Percentiles rank a stretch among this genome's conserved stretches.
These are phyloP conservation scores for Zygotorulaspora danielsina DNA, from an alignment of 805 yeast genomes.

Conservation along the genomic window DNA sequence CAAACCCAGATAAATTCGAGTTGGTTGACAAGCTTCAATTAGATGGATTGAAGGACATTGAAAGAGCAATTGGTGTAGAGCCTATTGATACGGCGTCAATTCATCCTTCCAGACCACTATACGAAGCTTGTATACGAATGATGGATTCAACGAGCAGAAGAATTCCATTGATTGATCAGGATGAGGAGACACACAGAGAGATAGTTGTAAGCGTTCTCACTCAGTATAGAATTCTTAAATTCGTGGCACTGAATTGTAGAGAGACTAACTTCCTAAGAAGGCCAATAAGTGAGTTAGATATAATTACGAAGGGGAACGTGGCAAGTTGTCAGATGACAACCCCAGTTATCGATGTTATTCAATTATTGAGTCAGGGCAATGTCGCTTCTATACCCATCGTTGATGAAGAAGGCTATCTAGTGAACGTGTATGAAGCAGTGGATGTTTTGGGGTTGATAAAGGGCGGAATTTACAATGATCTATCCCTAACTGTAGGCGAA, in stretches of 20 bases:
- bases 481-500: slow-evolving; percentile 89
- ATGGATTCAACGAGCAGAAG: slow-evolving; percentile 83
- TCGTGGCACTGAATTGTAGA: slow-evolving; percentile 92
- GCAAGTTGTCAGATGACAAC: slow-evolving; percentile 83
- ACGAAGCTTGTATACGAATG: slow-evolving; percentile 93
- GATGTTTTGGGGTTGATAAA: slow-evolving; percentile 89
- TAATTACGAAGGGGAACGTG: slow-evolving; percentile 55
- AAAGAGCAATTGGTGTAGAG: slow-evolving; percentile 77
- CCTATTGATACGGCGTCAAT: slow-evolving; percentile 82
- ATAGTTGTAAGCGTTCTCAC: slow-evolving; percentile 93
- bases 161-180: slow-evolving; percentile 90
- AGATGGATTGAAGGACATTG: slow-evolving; percentile 82
- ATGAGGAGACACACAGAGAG: slow-evolving; percentile 86
- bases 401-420: slow-evolving; percentile 59
- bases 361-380: slow-evolving; percentile 67
- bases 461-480: slow-evolving; percentile 89
- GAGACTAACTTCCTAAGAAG: slow-evolving; percentile 80
- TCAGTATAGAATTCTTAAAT: slow-evolving; percentile 91
- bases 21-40: slow-evolving; percentile 80
- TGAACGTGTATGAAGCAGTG: slow-evolving; percentile 93
- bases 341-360: slow-evolving; percentile 91
- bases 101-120: slow-evolving; percentile 84
- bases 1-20: slow-evolving; percentile 82
- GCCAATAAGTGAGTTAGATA: slow-evolving; percentile 65
- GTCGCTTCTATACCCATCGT: slow-evolving; percentile 92